Evolutionary conservation across 345 rosid species (phyloP).

Genomic region (Linum usitatissimum): DNA sequence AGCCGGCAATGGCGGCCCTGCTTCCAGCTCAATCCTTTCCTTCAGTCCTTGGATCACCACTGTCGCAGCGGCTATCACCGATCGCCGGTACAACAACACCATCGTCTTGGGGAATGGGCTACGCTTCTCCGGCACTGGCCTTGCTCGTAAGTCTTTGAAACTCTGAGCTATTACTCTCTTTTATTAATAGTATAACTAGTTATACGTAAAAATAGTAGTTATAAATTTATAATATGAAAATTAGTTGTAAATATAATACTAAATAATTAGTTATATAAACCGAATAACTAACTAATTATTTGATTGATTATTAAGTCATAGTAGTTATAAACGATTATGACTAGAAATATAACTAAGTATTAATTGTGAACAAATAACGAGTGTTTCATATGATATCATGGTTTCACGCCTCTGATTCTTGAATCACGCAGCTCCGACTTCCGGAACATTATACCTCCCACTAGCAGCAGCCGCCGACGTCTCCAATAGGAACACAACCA

Average conservation of each 20-base stretch:
- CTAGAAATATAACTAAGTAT: no score
- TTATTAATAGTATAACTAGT: no score
- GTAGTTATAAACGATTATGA: no score
- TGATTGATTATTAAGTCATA: no score
- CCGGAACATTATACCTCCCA: conserved; percentile 17
- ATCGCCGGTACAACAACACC: conserved; percentile 28
- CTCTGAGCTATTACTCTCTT: neutral
- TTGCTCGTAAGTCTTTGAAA: conserved; percentile 26
- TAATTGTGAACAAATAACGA: no score
- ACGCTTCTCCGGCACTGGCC: conserved; percentile 29
- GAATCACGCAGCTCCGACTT: conserved; percentile 32
- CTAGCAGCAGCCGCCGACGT: conserved; percentile 40
- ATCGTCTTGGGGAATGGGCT: conserved; percentile 28
- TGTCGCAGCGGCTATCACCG: conserved; percentile 36
- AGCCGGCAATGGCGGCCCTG: conserved; percentile 41
- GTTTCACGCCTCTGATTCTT: no score
- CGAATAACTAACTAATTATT: no score
- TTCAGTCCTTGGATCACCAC: conserved; percentile 46
- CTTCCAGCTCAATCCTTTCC: conserved; percentile 36
- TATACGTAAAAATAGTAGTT: no score
- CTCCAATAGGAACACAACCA: conserved; percentile 20
- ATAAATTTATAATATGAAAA: no score
- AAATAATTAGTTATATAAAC: no score
- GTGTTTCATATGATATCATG: no score
- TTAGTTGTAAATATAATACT: no score